These are phyloP conservation scores for Elymus sibiricus DNA, from an alignment of 176 grass and related monocot species.

Conservation along the genomic window DNA sequence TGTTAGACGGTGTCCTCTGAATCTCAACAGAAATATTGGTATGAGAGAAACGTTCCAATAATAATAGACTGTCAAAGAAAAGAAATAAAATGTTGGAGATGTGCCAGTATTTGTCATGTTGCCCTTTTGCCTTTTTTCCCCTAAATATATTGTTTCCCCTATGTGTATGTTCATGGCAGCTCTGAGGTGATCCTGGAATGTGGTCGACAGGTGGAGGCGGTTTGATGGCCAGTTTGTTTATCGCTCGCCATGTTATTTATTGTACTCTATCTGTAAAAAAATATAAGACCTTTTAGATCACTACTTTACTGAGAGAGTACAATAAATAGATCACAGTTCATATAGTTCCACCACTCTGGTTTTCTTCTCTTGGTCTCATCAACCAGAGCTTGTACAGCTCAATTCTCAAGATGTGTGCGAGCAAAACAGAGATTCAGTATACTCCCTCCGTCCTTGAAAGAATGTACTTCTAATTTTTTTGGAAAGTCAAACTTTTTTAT, in stretches of 20 bases:
- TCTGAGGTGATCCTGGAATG: background rate
- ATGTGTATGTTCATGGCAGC: background rate
- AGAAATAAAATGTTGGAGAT: background rate
- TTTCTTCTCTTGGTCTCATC: too few relatives aligned
- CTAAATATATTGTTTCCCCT: background rate
- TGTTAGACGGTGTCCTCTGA: slow-evolving; percentile 20
- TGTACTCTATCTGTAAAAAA: too few relatives aligned
- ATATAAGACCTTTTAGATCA: too few relatives aligned
- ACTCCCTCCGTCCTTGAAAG: too few relatives aligned
- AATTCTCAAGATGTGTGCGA: too few relatives aligned
- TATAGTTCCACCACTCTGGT: too few relatives aligned
- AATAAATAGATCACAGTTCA: too few relatives aligned
- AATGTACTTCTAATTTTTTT: too few relatives aligned
- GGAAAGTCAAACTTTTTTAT: too few relatives aligned
- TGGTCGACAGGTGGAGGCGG: background rate
- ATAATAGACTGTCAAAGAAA: slow-evolving; percentile 32
- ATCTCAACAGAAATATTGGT: slow-evolving; percentile 34
- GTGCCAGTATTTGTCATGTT: background rate
- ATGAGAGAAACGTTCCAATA: slow-evolving; percentile 33
- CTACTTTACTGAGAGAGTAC: too few relatives aligned
- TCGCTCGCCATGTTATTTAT: background rate
- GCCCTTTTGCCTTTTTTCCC: background rate
- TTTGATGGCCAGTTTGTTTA: background rate
- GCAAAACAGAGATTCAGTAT: too few relatives aligned
- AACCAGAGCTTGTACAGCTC: too few relatives aligned